Conservation (phyloP, 2,329 filamentous ascomycete genomes). For the Epichloe scottii region DNA sequence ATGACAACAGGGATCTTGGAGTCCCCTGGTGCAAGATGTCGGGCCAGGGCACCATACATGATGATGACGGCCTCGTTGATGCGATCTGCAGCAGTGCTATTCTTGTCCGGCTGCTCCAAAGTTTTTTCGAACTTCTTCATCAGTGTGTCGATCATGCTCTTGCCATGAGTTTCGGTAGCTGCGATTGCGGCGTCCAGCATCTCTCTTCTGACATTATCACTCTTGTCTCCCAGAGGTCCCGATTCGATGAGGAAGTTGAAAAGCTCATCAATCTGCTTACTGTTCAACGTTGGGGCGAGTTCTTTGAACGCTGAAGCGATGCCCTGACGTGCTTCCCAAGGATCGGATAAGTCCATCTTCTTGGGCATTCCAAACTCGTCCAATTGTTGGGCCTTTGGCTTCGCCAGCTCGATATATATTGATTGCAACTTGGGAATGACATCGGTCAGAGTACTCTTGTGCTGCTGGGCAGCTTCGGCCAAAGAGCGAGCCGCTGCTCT, state of each 20-base stretch:
- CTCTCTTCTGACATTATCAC: constrained; percentile 63
- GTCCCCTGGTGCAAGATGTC: constrained; percentile 77
- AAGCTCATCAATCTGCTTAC: constrained; percentile 60
- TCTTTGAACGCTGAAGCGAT: constrained; percentile 80
- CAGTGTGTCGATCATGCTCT: constrained; percentile 69
- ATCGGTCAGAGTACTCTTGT: constrained; percentile 45
- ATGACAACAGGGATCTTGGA: constrained; percentile 79
- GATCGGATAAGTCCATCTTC: constrained; percentile 77
- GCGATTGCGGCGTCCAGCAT: constrained; percentile 85
- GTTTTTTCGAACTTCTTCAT: constrained; percentile 88
- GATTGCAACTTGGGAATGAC: constrained; percentile 54
- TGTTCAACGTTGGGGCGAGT: constrained; percentile 57
- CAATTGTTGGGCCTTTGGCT: constrained; percentile 69
- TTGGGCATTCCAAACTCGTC: constrained; percentile 92
- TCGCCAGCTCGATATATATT: constrained; percentile 66
- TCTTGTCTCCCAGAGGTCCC: constrained; percentile 78
- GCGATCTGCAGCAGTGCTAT: constrained; percentile 68
- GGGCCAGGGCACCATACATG: constrained; percentile 85
- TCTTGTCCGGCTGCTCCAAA: constrained; percentile 74
- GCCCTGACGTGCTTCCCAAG: constrained; percentile 84
- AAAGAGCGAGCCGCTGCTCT: constrained; percentile 72
- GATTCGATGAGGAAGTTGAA: constrained; percentile 75
- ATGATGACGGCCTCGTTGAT: constrained; percentile 97
- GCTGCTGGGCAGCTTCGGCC: constrained; percentile 55
- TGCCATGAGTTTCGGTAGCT: constrained; percentile 71